These are phyloP conservation scores for Kernera saxatilis DNA, from an alignment of 345 rosid genomes.

Conservation along the genomic window DNA sequence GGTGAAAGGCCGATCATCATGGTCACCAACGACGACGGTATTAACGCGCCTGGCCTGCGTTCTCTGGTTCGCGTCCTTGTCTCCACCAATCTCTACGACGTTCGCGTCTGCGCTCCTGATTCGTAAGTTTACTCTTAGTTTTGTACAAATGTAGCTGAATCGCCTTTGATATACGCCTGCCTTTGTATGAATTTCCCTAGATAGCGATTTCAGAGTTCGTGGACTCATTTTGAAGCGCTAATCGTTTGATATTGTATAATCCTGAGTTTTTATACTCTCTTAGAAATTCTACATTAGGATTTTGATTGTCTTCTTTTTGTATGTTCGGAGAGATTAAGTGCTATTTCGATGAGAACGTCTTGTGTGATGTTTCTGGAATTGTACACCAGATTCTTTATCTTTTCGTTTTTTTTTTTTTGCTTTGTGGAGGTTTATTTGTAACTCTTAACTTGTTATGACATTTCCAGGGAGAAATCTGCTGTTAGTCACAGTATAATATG, in stretches of 20 bases:
- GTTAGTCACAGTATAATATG: slow-evolving; percentile 81
- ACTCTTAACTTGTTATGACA: background rate
- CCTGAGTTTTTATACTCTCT: background rate
- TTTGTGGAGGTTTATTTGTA: background rate
- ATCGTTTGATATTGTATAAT: background rate
- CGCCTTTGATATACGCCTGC: background rate
- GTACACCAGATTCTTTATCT: background rate
- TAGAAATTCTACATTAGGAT: background rate
- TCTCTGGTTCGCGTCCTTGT: slow-evolving; percentile 66
- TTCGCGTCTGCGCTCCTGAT: slow-evolving; percentile 88
- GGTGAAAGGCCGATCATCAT: slow-evolving; percentile 43
- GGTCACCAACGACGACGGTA: slow-evolving; percentile 95
- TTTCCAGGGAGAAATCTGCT: slow-evolving; percentile 72
- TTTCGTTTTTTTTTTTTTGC: background rate
- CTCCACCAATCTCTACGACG: slow-evolving; percentile 52
- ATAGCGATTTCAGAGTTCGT: background rate
- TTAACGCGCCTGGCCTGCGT: slow-evolving; percentile 78
- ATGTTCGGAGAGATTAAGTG: background rate
- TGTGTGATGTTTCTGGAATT: background rate
- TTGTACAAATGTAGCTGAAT: background rate
- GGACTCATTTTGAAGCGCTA: background rate
- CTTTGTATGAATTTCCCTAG: background rate
- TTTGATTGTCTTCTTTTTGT: background rate
- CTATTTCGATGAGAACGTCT: background rate
- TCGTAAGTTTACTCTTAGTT: slow-evolving; percentile 42